Base-by-base conservation (phyloP, 1,139 yeast species). In the Blastobotrys arbuscula region DNA sequence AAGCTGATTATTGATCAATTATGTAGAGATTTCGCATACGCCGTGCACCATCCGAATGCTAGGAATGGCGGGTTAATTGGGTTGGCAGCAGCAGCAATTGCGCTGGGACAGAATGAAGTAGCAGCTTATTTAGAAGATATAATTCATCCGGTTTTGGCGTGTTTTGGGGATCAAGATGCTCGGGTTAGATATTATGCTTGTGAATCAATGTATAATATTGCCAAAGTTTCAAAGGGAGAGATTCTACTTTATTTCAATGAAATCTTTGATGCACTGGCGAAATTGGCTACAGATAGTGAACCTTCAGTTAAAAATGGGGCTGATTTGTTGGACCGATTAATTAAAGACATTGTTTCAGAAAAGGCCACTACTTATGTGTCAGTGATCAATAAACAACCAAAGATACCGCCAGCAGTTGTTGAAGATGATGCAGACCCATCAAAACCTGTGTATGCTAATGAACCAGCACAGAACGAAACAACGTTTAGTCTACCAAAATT, bases 201-300 rank as follows among this genome's bases (percentile, higher is more conserved):
- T 69, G 99, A 94, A 64, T 85, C 96, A 39, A 74, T 94, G 55
- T 94, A 94, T 68, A 94, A 94, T 67, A 90, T 94, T 45, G 96
- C 98, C 47, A 94, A 94, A 65, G 95, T 92, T 20, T 96, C 98
- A 4, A 80, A 95, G 58, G 98, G 98, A 18, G 98, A 94, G 65
- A 86, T 92, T 21, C 70, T 94, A 55, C 72, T 85, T 13, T 92
- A 88, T 65, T 92, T 92, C 71, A 94, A 92, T 65, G 97, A 92
- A 66, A 83, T 90, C 2, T 94, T 94, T 64, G 98, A 94, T 62
- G 94, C 90, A 86, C 73, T 92, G 50, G 89, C 97, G 64, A 83
- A 66, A 53, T 76, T 92, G 52, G 92, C 95, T 13, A 90, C 97
- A 0, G 99, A 94, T 64, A 76, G 88, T 8, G 98, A 92, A 59